Percentiles rank a stretch among this genome's conserved stretches.
These are phyloP conservation scores for Endotrypanum monterogeii DNA, from an alignment of 208 protist species.

Conservation along the genomic window DNA sequence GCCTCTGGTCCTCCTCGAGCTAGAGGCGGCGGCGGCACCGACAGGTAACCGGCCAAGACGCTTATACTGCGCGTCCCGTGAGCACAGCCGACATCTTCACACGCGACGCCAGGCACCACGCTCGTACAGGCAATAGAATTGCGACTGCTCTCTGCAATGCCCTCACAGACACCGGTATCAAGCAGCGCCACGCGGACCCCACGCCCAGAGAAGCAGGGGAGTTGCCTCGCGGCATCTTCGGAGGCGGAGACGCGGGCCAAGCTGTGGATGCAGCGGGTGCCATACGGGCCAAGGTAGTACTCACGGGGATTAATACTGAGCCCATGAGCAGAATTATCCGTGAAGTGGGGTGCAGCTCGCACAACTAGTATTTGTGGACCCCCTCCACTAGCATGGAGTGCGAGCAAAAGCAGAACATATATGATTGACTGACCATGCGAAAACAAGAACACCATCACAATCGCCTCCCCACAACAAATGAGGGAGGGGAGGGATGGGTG, in stretches of 20 bases:
- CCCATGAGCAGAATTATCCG: neutral
- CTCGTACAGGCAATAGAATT: slow-evolving; percentile 50
- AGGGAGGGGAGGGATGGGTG: too few species aligned
- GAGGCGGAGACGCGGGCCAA: neutral
- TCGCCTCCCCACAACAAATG: neutral
- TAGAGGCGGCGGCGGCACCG: neutral
- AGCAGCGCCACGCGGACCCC: slow-evolving; percentile 67
- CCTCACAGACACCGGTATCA: slow-evolving; percentile 52
- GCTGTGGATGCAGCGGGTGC: slow-evolving; percentile 4
- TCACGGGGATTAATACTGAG: slow-evolving; percentile 14
- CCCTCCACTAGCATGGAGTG: neutral
- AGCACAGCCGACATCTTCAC: slow-evolving; percentile 77
- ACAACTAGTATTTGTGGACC: neutral
- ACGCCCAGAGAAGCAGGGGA: slow-evolving; percentile 35
- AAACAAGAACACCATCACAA: neutral
- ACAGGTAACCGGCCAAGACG: slow-evolving; percentile 77
- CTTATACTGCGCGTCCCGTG: slow-evolving; percentile 98
- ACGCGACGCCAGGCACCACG: slow-evolving; percentile 59
- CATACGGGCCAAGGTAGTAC: slow-evolving; percentile 28
- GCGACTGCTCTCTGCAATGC: slow-evolving; percentile 21
- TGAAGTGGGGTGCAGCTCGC: neutral
- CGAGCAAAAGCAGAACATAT: neutral
- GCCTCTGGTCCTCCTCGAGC: neutral
- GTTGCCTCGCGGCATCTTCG: neutral
- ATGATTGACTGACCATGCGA: neutral